phyloP scores from a whole-genome alignment of 2,329 filamentous ascomycete species.

The Mollisia scopiformis region DNA sequence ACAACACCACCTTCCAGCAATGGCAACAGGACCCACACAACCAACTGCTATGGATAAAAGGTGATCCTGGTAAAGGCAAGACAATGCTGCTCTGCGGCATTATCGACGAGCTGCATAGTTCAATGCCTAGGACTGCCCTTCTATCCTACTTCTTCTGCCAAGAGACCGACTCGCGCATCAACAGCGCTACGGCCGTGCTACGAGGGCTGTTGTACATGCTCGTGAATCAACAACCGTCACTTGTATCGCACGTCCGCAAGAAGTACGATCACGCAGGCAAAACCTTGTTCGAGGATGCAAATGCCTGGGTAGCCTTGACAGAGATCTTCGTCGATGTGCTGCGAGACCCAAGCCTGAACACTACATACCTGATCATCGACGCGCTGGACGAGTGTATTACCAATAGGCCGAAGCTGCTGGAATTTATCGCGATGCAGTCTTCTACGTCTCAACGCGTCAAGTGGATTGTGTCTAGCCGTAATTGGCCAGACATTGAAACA shows the following conservation, averaged over 20 bases:
- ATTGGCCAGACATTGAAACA: conserved; percentile 41
- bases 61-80: conserved; percentile 14
- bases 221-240: conserved; percentile 36
- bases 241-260: conserved; percentile 40
- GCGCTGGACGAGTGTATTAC: conserved; percentile 49
- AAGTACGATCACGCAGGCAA: conserved; percentile 40
- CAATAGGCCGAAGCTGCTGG: conserved; percentile 38
- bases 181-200: conserved; percentile 44
- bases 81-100: conserved; percentile 18
- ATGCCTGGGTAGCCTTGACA: conserved; percentile 41
- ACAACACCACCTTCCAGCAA: conserved; percentile 13
- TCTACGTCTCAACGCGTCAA: conserved; percentile 36
- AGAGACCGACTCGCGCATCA: conserved; percentile 40
- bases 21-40: conserved; percentile 4
- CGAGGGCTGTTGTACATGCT: conserved; percentile 48
- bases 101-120: conserved; percentile 19
- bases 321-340: conserved; percentile 45
- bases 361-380: conserved; percentile 45
- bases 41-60: conserved; percentile 12
- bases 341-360: conserved; percentile 34
- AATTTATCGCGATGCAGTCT: conserved; percentile 36
- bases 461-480: conserved; percentile 50
- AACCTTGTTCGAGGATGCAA: conserved; percentile 42
- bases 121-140: conserved; percentile 8
- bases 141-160: conserved; percentile 48